These are phyloP conservation scores for Pyrenophora tritici-repentis DNA, from an alignment of 2,329 filamentous ascomycete species.

Conservation along the genomic window DNA sequence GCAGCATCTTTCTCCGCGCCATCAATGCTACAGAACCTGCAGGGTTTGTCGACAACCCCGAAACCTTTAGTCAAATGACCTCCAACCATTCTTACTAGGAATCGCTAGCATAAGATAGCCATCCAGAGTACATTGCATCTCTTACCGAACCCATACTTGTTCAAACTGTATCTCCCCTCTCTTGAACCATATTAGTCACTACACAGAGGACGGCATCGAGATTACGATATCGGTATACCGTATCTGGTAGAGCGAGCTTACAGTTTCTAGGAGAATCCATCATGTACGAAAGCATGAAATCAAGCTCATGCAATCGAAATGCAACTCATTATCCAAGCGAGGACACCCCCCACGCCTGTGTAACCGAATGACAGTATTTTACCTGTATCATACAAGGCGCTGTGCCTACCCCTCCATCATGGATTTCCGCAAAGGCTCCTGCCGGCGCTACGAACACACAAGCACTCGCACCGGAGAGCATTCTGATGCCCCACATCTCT, in stretches of 20 bases:
- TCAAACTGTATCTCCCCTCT: no score
- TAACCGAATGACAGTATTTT: slow-evolving; percentile 6
- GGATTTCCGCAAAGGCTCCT: neutral
- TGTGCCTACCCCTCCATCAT: slow-evolving; percentile 3
- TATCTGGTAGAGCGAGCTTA: neutral
- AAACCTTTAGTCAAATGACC: no score
- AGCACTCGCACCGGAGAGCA: slow-evolving; percentile 23
- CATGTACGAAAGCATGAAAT: neutral
- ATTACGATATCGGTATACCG: neutral
- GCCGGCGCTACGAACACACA: slow-evolving; percentile 12
- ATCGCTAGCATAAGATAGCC: no score
- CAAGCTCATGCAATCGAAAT: neutral
- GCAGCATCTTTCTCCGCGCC: no score
- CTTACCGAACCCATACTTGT: no score
- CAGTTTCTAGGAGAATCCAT: neutral
- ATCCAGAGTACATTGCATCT: no score
- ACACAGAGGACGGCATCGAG: no score
- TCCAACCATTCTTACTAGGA: no score
- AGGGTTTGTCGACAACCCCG: no score
- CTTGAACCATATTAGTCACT: no score
- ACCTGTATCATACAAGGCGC: slow-evolving; percentile 10
- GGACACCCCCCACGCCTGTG: slow-evolving; percentile 1
- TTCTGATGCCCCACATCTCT: slow-evolving; percentile 17
- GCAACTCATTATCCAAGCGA: neutral
- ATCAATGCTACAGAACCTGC: no score